phyloP scores from a whole-genome alignment of 1,284 basidiomycete genomes.

The Meripilus lineatus region DNA sequence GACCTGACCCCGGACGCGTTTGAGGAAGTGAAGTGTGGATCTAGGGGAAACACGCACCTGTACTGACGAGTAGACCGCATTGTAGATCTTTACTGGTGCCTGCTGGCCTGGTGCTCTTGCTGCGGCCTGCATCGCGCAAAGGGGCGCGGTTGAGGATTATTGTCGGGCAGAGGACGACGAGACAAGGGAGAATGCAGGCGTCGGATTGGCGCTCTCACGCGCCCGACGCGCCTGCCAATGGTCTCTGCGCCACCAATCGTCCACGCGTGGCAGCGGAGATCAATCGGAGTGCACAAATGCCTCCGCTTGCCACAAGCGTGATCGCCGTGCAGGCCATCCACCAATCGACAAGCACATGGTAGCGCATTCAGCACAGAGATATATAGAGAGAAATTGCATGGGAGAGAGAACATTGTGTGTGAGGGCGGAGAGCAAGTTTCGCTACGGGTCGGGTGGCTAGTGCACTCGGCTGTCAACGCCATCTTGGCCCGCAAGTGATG shows the following conservation, averaged over 20 bases:
- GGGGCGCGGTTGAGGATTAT: slow-evolving; percentile 6
- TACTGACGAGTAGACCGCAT: slow-evolving; percentile 84
- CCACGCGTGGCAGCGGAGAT: slow-evolving; percentile 23
- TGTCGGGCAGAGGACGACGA: slow-evolving; percentile 9
- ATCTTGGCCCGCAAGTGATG: background rate
- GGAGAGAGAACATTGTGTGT: no score
- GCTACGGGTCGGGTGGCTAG: no score
- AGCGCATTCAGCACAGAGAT: no score
- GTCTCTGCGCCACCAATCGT: slow-evolving; percentile 15
- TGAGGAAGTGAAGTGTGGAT: slow-evolving; percentile 20
- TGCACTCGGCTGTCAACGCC: no score
- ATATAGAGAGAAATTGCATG: no score
- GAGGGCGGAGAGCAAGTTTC: no score
- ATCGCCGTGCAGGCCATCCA: no score
- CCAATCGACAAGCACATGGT: no score
- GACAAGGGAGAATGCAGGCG: slow-evolving; percentile 1
- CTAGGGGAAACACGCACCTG: slow-evolving; percentile 45
- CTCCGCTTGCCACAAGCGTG: slow-evolving; percentile 5
- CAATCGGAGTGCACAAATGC: slow-evolving; percentile 14
- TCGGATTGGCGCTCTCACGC: slow-evolving; percentile 20
- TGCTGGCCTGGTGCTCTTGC: slow-evolving; percentile 35
- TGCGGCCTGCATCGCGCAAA: slow-evolving; percentile 29
- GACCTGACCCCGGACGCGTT: slow-evolving; percentile 54
- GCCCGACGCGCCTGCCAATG: slow-evolving; percentile 21
- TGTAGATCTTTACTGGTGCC: slow-evolving; percentile 78